phyloP scores from a whole-genome alignment of 106 monocot genomes.

The Vanilla planifolia region DNA sequence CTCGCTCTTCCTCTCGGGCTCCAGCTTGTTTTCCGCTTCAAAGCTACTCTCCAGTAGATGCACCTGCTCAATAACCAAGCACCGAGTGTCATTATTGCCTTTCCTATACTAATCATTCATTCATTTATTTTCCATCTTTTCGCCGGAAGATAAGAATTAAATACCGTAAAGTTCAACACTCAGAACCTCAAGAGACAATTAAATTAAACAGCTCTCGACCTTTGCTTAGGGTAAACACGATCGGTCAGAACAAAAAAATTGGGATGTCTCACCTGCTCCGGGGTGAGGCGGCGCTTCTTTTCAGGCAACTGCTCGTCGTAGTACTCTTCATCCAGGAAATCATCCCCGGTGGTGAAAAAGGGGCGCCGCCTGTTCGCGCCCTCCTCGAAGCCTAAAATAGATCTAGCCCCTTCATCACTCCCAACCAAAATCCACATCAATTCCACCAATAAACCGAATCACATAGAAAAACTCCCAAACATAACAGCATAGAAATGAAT shows the following conservation, averaged over 20 bases:
- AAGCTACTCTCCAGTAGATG: conserved; percentile 74
- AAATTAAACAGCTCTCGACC: not conserved
- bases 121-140: not conserved
- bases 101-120: too few species aligned
- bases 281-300: conserved; percentile 91
- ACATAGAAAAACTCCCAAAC: not conserved
- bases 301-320: conserved; percentile 87
- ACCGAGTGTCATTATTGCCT: too few species aligned
- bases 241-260: too few species aligned
- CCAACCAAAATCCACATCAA: conserved; percentile 7
- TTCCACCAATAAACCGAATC: not conserved
- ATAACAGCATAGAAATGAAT: conserved; percentile 2
- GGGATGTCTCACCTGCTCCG: conserved; percentile 54
- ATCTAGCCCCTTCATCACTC: conserved; percentile 31
- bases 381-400: conserved; percentile 32
- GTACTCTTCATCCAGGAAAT: conserved; percentile 76
- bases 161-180: too few species aligned
- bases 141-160: not conserved
- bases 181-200: not conserved
- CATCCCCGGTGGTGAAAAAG: conserved; percentile 58
- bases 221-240: not conserved
- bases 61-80: conserved; percentile 29
- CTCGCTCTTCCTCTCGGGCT: conserved; percentile 84
- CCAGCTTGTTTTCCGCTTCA: conserved; percentile 82
- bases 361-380: conserved; percentile 35